phyloP scores from a whole-genome alignment of 1,139 yeast species.

The Taphrina deformans region DNA sequence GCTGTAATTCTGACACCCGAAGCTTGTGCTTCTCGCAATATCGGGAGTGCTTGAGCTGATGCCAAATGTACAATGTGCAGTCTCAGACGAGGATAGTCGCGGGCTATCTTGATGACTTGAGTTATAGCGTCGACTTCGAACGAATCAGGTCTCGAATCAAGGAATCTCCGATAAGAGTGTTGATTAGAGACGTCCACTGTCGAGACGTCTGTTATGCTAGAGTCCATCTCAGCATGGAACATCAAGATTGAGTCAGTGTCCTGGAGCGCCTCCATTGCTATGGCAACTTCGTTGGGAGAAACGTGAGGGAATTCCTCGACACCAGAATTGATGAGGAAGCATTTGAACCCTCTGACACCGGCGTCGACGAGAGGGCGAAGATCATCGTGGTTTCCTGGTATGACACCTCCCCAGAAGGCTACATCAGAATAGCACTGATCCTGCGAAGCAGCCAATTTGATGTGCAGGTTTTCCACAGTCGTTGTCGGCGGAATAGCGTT shows the following conservation, averaged over 20 bases:
- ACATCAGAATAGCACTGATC: slow-evolving; percentile 90
- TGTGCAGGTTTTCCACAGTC: slow-evolving; percentile 1
- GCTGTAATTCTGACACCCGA: slow-evolving; percentile 50
- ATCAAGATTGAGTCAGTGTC: slow-evolving; percentile 51
- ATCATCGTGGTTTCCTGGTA: slow-evolving; percentile 37
- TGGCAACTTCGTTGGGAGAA: slow-evolving; percentile 50
- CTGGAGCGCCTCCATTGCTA: slow-evolving; percentile 45
- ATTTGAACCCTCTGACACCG: slow-evolving; percentile 52
- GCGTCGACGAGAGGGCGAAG: slow-evolving; percentile 51
- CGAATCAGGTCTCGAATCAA: slow-evolving; percentile 50
- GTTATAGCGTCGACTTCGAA: slow-evolving; percentile 56
- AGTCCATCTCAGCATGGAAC: slow-evolving; percentile 55
- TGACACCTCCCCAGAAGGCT: slow-evolving; percentile 58
- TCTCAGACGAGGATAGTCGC: slow-evolving; percentile 51
- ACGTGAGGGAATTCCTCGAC: slow-evolving; percentile 29
- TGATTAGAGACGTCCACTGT: slow-evolving; percentile 47
- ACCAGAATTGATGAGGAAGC: slow-evolving; percentile 46
- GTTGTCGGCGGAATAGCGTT: slow-evolving; percentile 60
- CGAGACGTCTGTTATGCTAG: slow-evolving; percentile 49
- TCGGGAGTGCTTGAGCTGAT: slow-evolving; percentile 49
- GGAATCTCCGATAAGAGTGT: slow-evolving; percentile 50
- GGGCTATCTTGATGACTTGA: slow-evolving; percentile 51
- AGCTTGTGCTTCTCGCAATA: slow-evolving; percentile 51
- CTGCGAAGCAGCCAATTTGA: slow-evolving; percentile 71
- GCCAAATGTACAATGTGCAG: slow-evolving; percentile 53